Conservation (phyloP, 306 rosid genomes). For the Senna tora region DNA sequence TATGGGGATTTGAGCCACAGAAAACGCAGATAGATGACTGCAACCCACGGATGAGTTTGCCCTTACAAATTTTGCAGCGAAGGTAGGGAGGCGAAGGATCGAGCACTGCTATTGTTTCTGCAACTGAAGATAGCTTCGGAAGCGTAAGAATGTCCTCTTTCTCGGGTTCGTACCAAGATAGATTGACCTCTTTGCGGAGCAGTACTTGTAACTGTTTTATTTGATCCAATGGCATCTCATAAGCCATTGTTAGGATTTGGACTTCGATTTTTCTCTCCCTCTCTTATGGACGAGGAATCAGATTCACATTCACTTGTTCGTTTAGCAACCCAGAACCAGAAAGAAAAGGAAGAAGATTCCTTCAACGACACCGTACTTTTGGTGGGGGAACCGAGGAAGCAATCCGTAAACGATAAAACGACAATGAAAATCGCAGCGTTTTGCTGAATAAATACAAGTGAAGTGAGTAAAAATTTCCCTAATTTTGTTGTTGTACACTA, state of each 20-base stretch:
- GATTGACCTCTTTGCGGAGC: conserved; percentile 64
- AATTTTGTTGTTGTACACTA: too few relatives aligned
- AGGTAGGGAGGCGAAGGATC: conserved; percentile 84
- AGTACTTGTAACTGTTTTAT: conserved; percentile 65
- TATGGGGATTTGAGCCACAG: conserved; percentile 64
- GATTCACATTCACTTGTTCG: conserved; percentile 12
- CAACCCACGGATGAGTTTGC: conserved; percentile 68
- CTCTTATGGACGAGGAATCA: background rate
- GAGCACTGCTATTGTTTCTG: conserved; percentile 63
- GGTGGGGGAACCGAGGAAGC: background rate
- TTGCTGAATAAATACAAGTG: background rate
- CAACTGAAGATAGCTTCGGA: conserved; percentile 59
- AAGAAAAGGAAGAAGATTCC: background rate
- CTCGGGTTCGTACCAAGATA: conserved; percentile 72
- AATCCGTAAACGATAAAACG: background rate
- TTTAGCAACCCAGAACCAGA: background rate
- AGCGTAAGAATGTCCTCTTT: conserved; percentile 51
- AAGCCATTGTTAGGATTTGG: conserved; percentile 59
- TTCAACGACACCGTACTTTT: background rate
- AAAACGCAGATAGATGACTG: conserved; percentile 69
- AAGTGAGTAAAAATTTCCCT: background rate
- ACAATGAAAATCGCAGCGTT: background rate
- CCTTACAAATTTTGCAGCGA: conserved; percentile 80
- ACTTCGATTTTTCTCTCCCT: background rate
- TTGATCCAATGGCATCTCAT: conserved; percentile 71